A percentile compares a stretch with the other conserved stretches of the same genome.
Conservation (phyloP, 2,329 filamentous ascomycete species). For the Fusarium sp. region DNA sequence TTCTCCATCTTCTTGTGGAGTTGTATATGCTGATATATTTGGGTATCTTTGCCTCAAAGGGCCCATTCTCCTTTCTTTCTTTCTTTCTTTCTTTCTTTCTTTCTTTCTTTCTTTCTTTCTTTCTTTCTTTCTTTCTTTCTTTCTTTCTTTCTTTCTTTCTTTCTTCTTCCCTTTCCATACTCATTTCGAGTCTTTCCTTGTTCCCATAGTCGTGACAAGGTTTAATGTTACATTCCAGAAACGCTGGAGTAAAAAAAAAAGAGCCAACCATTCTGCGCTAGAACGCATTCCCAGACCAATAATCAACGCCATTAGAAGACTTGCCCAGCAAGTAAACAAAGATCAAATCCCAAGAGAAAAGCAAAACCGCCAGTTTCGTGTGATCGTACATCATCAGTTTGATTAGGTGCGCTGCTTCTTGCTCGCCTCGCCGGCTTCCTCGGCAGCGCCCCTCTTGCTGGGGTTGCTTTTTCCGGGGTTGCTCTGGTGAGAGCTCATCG, state of each 20-base stretch:
- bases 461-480: slow-evolving; percentile 34
- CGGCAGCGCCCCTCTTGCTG: slow-evolving; percentile 35
- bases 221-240: slow-evolving; percentile 10
- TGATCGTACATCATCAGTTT: neutral
- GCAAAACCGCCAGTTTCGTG: neutral
- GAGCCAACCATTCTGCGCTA: neutral
- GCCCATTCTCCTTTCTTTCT: neutral
- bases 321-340: neutral
- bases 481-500: slow-evolving; percentile 1
- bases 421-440: slow-evolving; percentile 32
- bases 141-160: no score
- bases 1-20: neutral
- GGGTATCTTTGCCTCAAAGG: slow-evolving; percentile 10
- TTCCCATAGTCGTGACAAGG: neutral
- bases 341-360: neutral
- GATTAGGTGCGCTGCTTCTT: slow-evolving; percentile 50
- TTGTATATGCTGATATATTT: neutral
- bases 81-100: no score
- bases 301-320: slow-evolving; percentile 27
- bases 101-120: no score
- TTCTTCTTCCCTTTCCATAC: neutral
- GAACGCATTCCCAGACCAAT: neutral
- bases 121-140: no score
- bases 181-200: neutral
- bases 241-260: neutral